A percentile compares a stretch with the other conserved stretches of the same genome.
These are phyloP conservation scores for Diaporthe sp. DNA, from an alignment of 2,329 filamentous ascomycete genomes.

Conservation along the genomic window DNA sequence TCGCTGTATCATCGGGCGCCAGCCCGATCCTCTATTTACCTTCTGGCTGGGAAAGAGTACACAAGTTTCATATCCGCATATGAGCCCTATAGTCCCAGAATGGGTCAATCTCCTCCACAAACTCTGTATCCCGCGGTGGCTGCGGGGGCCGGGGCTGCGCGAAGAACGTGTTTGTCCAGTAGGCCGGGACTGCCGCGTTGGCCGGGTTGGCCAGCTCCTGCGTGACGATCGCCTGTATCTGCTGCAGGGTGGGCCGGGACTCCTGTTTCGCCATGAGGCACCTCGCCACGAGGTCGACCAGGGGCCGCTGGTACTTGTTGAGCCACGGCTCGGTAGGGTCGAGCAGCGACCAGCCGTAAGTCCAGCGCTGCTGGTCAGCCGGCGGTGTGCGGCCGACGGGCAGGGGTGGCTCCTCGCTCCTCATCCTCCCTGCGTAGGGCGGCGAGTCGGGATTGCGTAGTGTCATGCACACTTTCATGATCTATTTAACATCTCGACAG, in stretches of 20 bases:
- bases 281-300: slow-evolving; percentile 21
- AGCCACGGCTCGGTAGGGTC: neutral
- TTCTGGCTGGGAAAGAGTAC: neutral
- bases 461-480: slow-evolving; percentile 30
- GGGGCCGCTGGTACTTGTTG: neutral
- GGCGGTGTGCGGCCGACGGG: neutral
- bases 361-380: neutral
- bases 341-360: slow-evolving; percentile 4
- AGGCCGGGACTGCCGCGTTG: neutral
- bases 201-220: neutral
- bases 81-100: slow-evolving; percentile 2
- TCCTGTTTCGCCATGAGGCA: slow-evolving; percentile 26
- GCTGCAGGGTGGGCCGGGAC: slow-evolving; percentile 2
- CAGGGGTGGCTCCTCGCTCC: neutral
- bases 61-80: neutral
- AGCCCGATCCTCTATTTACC: neutral
- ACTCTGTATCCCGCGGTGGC: too few species aligned
- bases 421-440: neutral
- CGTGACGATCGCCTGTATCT: slow-evolving; percentile 12
- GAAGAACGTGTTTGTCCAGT: slow-evolving; percentile 12
- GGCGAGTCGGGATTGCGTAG: neutral
- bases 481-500: neutral
- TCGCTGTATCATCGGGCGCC: too few species aligned
- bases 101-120: neutral
- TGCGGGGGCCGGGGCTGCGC: neutral